Percentiles rank a stretch among this genome's conserved stretches.
These are phyloP conservation scores for Entomophthora muscae DNA, from an alignment of 371 early-diverging fungal genomes.

Conservation along the genomic window DNA sequence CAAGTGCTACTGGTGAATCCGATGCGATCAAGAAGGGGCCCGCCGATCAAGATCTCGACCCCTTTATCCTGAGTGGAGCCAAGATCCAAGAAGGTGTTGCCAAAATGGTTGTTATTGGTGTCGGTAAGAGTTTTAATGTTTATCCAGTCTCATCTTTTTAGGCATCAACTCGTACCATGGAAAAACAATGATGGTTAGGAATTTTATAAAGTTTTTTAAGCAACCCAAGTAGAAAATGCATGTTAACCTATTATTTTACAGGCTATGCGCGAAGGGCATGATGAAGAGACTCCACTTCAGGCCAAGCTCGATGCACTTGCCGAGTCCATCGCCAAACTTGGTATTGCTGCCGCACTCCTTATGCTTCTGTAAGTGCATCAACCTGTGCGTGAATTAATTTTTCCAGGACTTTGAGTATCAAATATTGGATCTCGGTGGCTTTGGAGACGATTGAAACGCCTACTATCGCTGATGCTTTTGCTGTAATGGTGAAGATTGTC, in stretches of 20 bases:
- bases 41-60: conserved; percentile 40
- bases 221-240: conserved; percentile 4
- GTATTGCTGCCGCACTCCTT: conserved; percentile 53
- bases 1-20: conserved; percentile 82
- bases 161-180: conserved; percentile 58
- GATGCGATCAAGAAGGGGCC: conserved; percentile 57
- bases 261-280: conserved; percentile 53
- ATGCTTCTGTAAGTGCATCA: conserved; percentile 72
- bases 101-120: conserved; percentile 61
- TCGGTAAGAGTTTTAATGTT: conserved; percentile 30
- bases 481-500: conserved; percentile 50
- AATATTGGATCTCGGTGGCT: not conserved
- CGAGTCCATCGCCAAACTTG: conserved; percentile 83
- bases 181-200: conserved; percentile 41
- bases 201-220: not conserved
- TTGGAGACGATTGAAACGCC: conserved; percentile 15
- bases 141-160: not conserved
- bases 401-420: not conserved
- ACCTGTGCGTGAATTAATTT: conserved; percentile 30
- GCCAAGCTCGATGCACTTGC: conserved; percentile 67
- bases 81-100: conserved; percentile 83
- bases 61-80: conserved; percentile 79
- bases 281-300: conserved; percentile 85
- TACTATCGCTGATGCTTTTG: conserved; percentile 38
- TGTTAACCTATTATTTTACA: conserved; percentile 24